Percentiles rank a stretch among this genome's conserved stretches.
Conservation (phyloP, 345 rosid species). For the Camelina neglecta region DNA sequence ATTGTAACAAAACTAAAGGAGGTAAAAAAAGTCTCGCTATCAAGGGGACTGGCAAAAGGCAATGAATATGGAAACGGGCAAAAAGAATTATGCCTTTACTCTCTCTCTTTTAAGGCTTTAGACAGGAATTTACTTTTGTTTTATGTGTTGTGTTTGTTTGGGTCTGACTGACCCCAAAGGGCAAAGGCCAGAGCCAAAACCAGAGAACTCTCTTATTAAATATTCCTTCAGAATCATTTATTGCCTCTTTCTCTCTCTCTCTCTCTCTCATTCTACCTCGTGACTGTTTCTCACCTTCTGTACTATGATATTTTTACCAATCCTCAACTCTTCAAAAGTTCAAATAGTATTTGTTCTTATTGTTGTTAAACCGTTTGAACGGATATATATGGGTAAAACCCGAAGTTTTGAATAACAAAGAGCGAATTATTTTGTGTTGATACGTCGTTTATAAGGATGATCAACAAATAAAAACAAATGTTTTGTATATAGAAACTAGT, state of each 20-base stretch:
- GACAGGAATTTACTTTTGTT: slow-evolving; percentile 45
- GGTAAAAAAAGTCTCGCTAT: slow-evolving; percentile 37
- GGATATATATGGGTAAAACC: neutral
- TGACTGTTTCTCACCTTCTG: slow-evolving; percentile 39
- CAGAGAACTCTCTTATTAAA: slow-evolving; percentile 37
- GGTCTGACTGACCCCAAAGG: slow-evolving; percentile 43
- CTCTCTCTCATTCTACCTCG: slow-evolving; percentile 29
- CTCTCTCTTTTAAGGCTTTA: slow-evolving; percentile 38
- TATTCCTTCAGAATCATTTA: slow-evolving; percentile 42
- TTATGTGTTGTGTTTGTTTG: slow-evolving; percentile 48
- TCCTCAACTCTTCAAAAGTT: neutral
- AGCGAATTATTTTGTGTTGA: neutral
- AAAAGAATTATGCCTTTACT: slow-evolving; percentile 47
- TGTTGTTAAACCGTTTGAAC: neutral
- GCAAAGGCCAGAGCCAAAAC: slow-evolving; percentile 29
- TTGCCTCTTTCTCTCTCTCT: neutral
- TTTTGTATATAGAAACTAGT: neutral
- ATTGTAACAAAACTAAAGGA: slow-evolving; percentile 26
- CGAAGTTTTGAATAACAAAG: neutral
- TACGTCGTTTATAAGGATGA: slow-evolving; percentile 1
- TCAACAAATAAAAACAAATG: neutral
- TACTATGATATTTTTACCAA: slow-evolving; percentile 20
- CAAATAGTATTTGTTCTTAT: neutral
- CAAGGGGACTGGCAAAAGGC: slow-evolving; percentile 40
- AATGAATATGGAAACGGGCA: slow-evolving; percentile 47